Base-by-base conservation (phyloP, 1,139 yeast genomes). In the Insectozyma bohioensis region DNA sequence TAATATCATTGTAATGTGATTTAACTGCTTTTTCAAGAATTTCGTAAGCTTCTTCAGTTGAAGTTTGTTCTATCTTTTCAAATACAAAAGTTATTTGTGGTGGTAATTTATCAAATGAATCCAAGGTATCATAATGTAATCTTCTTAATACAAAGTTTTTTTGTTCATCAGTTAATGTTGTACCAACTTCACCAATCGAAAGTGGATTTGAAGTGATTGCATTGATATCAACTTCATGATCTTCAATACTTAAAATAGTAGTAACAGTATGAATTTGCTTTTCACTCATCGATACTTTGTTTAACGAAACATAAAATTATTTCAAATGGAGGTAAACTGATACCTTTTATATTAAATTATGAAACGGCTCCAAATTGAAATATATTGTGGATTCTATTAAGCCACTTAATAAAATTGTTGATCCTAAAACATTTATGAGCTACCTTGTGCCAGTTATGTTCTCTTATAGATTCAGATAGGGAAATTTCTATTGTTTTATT, bases 111-210 rank as follows among this genome's bases (percentile, higher is more conserved):
- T 58, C 58, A 29, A 51, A 47, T 17, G 45, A 28, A 4, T 42
- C 31, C 40, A 58, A 56, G 21, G 56, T 55, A 20, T 52, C 60
- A 30, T 44, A 51, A 35, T 51, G 51, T 31, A 61, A 48, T 31
- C 62, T 48, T 29, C 40, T 51, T 39, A 61, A 51, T 14, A 61
- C 49, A 29, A 49, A 42, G 19, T 36, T 42, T 34, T 61, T 61
- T 37, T 61, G 63, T 6, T 41, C 48, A 2, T 46, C 26, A 13
- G 60, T 50, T 20, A 61, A 47, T 1, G 46, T 37, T 3, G 30
- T 37, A 11, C 56, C 66, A 10, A 61, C 50, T 7, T 52, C 54
- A 14, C 46, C 49, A 23, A 61, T 36, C 12, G 59, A 51, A 12
- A 56, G 18, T 3, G 48, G 38, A 16, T 34, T 18, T 10, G 30